Evolutionary conservation across 345 rosid species (phyloP).

Genomic region (Trapa bicornis): DNA sequence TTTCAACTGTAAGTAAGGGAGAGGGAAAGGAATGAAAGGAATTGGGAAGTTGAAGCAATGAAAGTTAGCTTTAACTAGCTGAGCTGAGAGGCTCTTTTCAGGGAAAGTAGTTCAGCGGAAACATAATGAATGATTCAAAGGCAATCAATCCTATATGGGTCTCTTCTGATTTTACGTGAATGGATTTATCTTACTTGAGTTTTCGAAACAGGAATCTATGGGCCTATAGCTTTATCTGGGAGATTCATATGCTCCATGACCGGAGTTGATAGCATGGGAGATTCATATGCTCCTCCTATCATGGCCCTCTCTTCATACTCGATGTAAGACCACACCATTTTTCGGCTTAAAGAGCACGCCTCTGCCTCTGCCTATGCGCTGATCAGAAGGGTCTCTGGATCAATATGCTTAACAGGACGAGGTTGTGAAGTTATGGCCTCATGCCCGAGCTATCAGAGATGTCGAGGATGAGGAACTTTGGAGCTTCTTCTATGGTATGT

Average conservation of each 20-base stretch:
- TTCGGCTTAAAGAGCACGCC: not conserved
- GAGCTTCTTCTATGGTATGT: constrained; percentile 96
- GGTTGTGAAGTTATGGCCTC: constrained; percentile 89
- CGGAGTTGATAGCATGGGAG: constrained; percentile 78
- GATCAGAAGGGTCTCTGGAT: not conserved
- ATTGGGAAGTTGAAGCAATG: not conserved
- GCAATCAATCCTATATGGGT: not conserved
- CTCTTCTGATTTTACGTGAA: not conserved
- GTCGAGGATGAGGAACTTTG: constrained; percentile 97
- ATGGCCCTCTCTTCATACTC: constrained; percentile 88
- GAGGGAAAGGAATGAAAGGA: not conserved
- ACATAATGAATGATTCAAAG: not conserved
- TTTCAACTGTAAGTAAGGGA: not conserved
- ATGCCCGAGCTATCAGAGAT: constrained; percentile 93
- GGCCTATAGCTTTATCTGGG: constrained; percentile 83
- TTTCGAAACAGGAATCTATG: constrained; percentile 60
- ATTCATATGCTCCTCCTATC: constrained; percentile 73
- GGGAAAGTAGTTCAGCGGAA: not conserved
- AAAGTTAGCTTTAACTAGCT: not conserved
- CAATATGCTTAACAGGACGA: constrained; percentile 48
- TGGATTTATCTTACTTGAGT: not conserved
- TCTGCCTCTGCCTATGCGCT: too few species aligned
- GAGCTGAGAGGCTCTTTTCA: not conserved
- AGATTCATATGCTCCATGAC: constrained; percentile 78
- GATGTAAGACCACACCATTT: constrained; percentile 37